phyloP scores from a whole-genome alignment of 2,329 filamentous ascomycete genomes.

The Dactylella cylindrospora region DNA sequence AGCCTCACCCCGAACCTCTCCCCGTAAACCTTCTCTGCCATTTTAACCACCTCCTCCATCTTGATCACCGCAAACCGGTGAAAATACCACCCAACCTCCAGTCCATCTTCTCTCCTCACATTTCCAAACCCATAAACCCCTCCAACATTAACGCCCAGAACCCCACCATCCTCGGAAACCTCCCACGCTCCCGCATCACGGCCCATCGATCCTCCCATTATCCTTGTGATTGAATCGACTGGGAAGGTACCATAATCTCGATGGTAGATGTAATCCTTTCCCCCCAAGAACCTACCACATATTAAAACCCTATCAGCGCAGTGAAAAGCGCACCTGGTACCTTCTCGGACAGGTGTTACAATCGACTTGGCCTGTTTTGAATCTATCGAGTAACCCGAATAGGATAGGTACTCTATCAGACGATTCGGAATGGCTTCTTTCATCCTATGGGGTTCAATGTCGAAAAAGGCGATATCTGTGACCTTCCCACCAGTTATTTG shows the following conservation, averaged over 20 bases:
- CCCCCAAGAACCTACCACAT: not conserved
- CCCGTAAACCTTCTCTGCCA: not conserved
- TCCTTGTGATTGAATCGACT: not conserved
- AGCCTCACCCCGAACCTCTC: not conserved
- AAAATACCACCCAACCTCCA: not conserved
- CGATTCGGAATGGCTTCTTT: not conserved
- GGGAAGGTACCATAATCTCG: not conserved
- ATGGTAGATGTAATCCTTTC: not conserved
- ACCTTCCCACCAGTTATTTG: too few relatives aligned
- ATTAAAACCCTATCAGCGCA: too few relatives aligned
- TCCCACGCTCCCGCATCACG: not conserved
- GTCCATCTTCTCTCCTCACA: too few relatives aligned
- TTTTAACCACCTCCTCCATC: not conserved
- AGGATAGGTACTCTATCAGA: too few relatives aligned
- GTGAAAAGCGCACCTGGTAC: too few relatives aligned
- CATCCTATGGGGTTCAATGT: not conserved
- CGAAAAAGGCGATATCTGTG: not conserved
- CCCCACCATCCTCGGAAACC: not conserved
- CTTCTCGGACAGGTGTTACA: too few relatives aligned
- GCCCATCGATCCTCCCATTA: not conserved
- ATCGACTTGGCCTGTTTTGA: too few relatives aligned
- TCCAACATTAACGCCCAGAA: too few relatives aligned
- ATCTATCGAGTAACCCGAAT: not conserved
- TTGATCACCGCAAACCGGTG: not conserved
- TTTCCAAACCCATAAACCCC: too few relatives aligned